These are phyloP conservation scores for Dactylellina leptospora DNA, from an alignment of 2,329 filamentous ascomycete genomes.

Conservation along the genomic window DNA sequence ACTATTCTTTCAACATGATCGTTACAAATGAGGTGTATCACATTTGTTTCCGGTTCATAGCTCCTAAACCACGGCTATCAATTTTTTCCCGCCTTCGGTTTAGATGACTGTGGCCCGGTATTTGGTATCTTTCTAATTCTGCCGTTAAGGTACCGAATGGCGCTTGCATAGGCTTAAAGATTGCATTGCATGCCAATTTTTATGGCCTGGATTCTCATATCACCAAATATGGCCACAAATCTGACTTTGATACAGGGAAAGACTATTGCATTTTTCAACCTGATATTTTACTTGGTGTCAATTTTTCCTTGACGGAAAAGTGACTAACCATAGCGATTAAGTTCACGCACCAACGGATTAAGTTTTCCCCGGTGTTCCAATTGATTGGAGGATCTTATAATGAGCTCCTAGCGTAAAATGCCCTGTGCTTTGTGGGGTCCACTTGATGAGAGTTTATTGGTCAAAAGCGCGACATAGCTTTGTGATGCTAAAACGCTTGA, in stretches of 20 bases:
- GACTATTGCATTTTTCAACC: no score
- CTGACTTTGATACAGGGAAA: no score
- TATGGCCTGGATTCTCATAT: no score
- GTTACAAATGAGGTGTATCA: no score
- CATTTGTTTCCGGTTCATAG: no score
- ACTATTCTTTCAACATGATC: no score
- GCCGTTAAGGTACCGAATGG: background rate
- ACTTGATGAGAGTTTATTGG: slow-evolving; percentile 8
- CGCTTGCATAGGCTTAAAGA: slow-evolving; percentile 21
- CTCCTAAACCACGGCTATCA: no score
- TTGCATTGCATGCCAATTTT: slow-evolving; percentile 1
- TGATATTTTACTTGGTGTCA: no score
- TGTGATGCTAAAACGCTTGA: background rate
- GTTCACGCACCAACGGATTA: slow-evolving; percentile 16
- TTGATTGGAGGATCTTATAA: slow-evolving; percentile 2
- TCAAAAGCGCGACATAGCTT: background rate
- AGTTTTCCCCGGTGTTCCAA: slow-evolving; percentile 26
- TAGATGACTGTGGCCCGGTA: background rate
- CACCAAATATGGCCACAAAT: no score
- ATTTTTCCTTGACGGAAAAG: no score
- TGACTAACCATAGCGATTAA: background rate
- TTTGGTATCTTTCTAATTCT: background rate
- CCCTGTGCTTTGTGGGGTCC: slow-evolving; percentile 4
- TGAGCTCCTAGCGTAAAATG: background rate
- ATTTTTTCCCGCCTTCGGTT: no score